A percentile compares a stretch with the other conserved stretches of the same genome.
phyloP scores from a whole-genome alignment of 345 rosid species.

The Reutealis trisperma region DNA sequence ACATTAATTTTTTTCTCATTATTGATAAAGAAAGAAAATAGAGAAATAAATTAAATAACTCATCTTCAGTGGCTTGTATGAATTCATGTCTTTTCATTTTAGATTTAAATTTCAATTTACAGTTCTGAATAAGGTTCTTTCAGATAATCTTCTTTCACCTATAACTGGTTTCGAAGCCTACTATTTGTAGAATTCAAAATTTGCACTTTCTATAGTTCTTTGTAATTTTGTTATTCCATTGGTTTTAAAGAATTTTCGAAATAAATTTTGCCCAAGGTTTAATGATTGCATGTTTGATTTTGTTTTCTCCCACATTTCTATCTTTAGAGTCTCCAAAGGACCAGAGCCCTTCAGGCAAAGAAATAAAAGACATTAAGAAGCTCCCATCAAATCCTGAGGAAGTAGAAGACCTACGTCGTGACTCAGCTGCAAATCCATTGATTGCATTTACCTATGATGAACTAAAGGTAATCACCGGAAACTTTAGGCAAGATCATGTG shows the following conservation, averaged over 20 bases:
- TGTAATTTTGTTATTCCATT: too few species aligned
- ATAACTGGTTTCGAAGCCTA: neutral
- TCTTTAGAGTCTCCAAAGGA: slow-evolving; percentile 65
- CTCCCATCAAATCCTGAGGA: slow-evolving; percentile 92
- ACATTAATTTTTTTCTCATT: neutral
- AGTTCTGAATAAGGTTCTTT: neutral
- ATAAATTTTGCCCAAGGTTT: neutral
- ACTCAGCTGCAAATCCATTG: slow-evolving; percentile 75
- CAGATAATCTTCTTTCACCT: neutral
- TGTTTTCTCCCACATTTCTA: neutral
- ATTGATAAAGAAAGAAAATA: neutral
- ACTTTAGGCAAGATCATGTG: slow-evolving; percentile 88
- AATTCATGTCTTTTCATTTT: neutral
- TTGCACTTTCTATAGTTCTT: too few species aligned
- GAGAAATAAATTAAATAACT: neutral
- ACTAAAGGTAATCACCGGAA: slow-evolving; percentile 65
- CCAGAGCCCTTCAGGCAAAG: slow-evolving; percentile 42
- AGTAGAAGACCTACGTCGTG: slow-evolving; percentile 90
- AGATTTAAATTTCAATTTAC: neutral
- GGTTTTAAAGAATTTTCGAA: neutral
- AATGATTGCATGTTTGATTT: slow-evolving; percentile 9
- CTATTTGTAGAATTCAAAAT: neutral
- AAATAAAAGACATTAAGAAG: slow-evolving; percentile 48
- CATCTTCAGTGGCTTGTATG: neutral
- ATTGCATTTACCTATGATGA: slow-evolving; percentile 80